Evolutionary conservation across 768 basidiomycete genomes (phyloP).

Genomic region (Boletus pseudopeckii): DNA sequence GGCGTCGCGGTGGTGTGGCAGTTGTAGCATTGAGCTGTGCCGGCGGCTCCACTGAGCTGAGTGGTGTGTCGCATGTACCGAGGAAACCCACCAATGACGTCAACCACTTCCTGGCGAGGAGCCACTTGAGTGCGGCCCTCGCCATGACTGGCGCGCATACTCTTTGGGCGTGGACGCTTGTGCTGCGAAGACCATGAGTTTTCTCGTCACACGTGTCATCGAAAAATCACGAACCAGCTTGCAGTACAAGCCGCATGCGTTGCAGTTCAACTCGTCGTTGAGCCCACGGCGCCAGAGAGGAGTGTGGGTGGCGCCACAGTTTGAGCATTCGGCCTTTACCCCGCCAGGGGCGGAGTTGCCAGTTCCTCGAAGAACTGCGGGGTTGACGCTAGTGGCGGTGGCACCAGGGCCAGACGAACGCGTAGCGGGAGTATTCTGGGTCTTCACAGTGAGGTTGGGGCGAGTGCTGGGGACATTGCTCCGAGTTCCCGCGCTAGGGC

Average conservation of each 20-base stretch:
- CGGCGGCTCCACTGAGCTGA: constrained; percentile 29
- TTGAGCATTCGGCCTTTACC: constrained; percentile 81
- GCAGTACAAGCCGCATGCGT: constrained; percentile 85
- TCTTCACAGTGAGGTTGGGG: constrained; percentile 61
- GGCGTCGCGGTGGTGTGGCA: constrained; percentile 89
- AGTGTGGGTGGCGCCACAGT: constrained; percentile 86
- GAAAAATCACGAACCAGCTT: constrained; percentile 56
- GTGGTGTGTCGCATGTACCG: constrained; percentile 28
- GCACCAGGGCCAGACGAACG: constrained; percentile 62
- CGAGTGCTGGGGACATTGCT: constrained; percentile 44
- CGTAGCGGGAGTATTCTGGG: constrained; percentile 42
- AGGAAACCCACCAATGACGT: constrained; percentile 62
- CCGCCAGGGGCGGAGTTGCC: constrained; percentile 47
- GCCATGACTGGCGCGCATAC: constrained; percentile 74
- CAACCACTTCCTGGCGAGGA: constrained; percentile 67
- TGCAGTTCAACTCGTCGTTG: constrained; percentile 88
- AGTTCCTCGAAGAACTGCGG: constrained; percentile 35
- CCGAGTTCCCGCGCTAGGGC: constrained; percentile 49
- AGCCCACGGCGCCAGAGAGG: constrained; percentile 84
- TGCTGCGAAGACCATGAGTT: constrained; percentile 44
- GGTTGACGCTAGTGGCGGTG: constrained; percentile 57
- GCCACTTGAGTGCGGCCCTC: constrained; percentile 64
- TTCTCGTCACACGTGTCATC: too few relatives aligned
- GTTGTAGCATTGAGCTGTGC: constrained; percentile 80
- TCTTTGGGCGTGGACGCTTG: constrained; percentile 85